Conservation (phyloP, 192 early-diverging fungal genomes). For the Backusella tarrabulga region DNA sequence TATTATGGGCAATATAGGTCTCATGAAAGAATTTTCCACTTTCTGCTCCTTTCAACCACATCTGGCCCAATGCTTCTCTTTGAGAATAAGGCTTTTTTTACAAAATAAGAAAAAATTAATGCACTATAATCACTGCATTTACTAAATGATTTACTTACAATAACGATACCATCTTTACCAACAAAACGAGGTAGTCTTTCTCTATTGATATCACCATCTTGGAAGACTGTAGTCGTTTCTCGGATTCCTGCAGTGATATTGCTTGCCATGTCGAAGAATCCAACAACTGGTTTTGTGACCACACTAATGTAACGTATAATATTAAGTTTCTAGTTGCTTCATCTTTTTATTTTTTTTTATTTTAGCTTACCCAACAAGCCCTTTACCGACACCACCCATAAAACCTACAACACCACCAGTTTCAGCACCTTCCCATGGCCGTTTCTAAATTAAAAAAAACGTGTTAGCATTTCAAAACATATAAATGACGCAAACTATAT, state of each 20-base stretch:
- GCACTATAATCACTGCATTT: not conserved
- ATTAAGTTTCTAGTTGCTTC: not conserved
- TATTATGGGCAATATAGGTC: slow-evolving; percentile 66
- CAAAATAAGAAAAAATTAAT: slow-evolving; percentile 1
- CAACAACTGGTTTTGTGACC: slow-evolving; percentile 84
- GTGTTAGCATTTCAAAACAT: no score
- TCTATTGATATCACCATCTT: slow-evolving; percentile 71
- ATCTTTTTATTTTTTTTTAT: not conserved
- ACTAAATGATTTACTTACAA: slow-evolving; percentile 16
- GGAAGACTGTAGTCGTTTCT: slow-evolving; percentile 84
- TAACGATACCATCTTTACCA: slow-evolving; percentile 67
- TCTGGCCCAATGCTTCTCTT: slow-evolving; percentile 73
- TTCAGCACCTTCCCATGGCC: slow-evolving; percentile 78
- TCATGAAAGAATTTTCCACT: slow-evolving; percentile 67
- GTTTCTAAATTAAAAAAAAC: slow-evolving; percentile 31
- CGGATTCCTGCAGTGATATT: slow-evolving; percentile 82
- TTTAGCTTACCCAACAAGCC: slow-evolving; percentile 58
- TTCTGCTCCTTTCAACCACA: slow-evolving; percentile 68
- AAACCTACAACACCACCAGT: slow-evolving; percentile 79
- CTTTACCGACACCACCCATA: slow-evolving; percentile 82
- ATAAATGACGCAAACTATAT: not conserved
- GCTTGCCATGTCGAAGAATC: slow-evolving; percentile 82
- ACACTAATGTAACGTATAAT: slow-evolving; percentile 38
- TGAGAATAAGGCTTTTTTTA: slow-evolving; percentile 50
- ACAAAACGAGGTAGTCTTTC: slow-evolving; percentile 75